These are phyloP conservation scores for Xanthoconium separans DNA, from an alignment of 1,284 basidiomycete genomes.

Conservation along the genomic window DNA sequence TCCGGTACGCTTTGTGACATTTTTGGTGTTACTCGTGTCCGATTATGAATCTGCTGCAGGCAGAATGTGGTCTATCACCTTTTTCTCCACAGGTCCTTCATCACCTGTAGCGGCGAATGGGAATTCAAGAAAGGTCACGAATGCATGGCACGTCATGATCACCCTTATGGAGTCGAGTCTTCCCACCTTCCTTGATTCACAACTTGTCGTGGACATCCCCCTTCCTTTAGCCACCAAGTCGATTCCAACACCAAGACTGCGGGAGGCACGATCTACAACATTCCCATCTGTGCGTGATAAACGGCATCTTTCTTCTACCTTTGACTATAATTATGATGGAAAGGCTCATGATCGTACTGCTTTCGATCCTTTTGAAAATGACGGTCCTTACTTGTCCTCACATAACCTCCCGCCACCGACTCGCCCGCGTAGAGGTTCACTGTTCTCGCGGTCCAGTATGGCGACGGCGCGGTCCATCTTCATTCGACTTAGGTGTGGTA, in stretches of 20 bases:
- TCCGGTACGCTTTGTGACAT: conserved; percentile 32
- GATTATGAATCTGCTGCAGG: conserved; percentile 32
- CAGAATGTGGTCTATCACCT: conserved; percentile 30
- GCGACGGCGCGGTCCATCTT: background rate
- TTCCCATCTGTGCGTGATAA: background rate
- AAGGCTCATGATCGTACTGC: background rate
- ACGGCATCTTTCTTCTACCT: background rate
- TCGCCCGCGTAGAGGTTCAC: background rate
- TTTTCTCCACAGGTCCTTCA: conserved; percentile 21
- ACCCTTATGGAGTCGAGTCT: conserved; percentile 35
- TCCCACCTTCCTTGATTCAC: conserved; percentile 23
- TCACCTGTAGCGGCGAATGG: background rate
- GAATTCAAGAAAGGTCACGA: conserved; percentile 19
- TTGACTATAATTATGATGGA: background rate
- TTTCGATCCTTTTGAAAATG: background rate
- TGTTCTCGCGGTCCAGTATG: background rate
- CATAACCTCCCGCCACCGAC: conserved; percentile 1
- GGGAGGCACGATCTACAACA: conserved; percentile 6
- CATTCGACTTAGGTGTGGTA: conserved; percentile 10
- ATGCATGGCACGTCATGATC: conserved; percentile 57
- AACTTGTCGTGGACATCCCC: conserved; percentile 11
- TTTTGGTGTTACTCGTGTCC: background rate
- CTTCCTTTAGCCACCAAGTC: background rate
- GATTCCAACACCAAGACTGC: background rate
- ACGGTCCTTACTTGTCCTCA: background rate